Conservation (phyloP, 352 stramenopile genomes). For the Globisporangium carolinianum region DNA sequence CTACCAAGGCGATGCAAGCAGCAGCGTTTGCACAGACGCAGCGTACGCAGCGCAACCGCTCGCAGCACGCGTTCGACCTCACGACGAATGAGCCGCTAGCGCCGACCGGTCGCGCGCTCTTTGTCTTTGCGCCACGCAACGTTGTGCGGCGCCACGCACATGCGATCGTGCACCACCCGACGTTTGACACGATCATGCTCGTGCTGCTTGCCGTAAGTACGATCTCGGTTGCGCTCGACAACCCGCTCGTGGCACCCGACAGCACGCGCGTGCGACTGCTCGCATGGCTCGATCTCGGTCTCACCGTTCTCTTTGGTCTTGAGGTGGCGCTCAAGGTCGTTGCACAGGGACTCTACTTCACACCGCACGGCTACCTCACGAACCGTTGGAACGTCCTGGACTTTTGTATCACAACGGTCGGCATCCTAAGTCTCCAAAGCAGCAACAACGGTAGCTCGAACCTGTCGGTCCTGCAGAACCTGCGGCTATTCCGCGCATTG, state of each 20-base stretch:
- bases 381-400: slow-evolving; percentile 89
- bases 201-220: slow-evolving; percentile 63
- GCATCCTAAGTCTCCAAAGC: slow-evolving; percentile 45
- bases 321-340: slow-evolving; percentile 87
- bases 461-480: slow-evolving; percentile 47
- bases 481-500: slow-evolving; percentile 73
- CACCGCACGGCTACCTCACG: slow-evolving; percentile 59
- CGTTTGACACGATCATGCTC: slow-evolving; percentile 71
- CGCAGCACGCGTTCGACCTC: slow-evolving; percentile 44
- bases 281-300: slow-evolving; percentile 46
- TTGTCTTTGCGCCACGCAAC: slow-evolving; percentile 39
- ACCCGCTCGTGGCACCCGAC: slow-evolving; percentile 47
- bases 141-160: slow-evolving; percentile 35
- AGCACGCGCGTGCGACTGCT: slow-evolving; percentile 34
- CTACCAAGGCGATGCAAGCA: too few species aligned
- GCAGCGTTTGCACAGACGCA: slow-evolving; percentile 2
- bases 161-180: slow-evolving; percentile 39
- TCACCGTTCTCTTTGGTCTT: slow-evolving; percentile 83
- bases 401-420: slow-evolving; percentile 78
- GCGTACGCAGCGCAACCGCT: slow-evolving; percentile 3
- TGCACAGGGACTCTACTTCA: slow-evolving; percentile 60
- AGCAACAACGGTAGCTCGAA: slow-evolving; percentile 52
- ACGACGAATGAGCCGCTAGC: slow-evolving; percentile 17
- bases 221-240: slow-evolving; percentile 66
- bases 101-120: slow-evolving; percentile 30